phyloP scores from a whole-genome alignment of 1,284 basidiomycete species.

The Mycena citricolor region DNA sequence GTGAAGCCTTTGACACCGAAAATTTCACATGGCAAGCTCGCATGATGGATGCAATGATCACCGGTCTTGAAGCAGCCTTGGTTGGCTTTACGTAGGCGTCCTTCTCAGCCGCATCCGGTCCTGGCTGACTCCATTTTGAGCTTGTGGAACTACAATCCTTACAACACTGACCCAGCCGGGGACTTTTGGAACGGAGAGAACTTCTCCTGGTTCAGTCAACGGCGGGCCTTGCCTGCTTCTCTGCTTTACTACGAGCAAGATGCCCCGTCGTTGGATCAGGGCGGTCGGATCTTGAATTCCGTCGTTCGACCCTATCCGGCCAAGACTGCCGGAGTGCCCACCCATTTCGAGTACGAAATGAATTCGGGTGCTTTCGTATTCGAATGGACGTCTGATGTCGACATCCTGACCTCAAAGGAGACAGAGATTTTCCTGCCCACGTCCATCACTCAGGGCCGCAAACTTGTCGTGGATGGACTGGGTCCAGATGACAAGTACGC shows the following conservation, averaged over 20 bases:
- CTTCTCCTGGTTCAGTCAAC: slow-evolving; percentile 87
- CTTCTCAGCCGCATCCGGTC: slow-evolving; percentile 1
- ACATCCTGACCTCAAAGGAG: slow-evolving; percentile 46
- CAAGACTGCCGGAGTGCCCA: slow-evolving; percentile 74
- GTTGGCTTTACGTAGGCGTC: slow-evolving; percentile 74
- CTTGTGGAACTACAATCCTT: slow-evolving; percentile 94
- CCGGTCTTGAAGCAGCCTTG: slow-evolving; percentile 69
- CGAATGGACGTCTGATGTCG: slow-evolving; percentile 46
- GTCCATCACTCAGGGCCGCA: slow-evolving; percentile 53
- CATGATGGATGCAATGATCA: slow-evolving; percentile 90
- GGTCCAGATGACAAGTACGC: slow-evolving; percentile 43
- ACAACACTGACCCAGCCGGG: slow-evolving; percentile 76
- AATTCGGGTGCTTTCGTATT: slow-evolving; percentile 62
- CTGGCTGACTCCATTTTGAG: slow-evolving; percentile 41
- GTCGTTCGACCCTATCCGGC: slow-evolving; percentile 81
- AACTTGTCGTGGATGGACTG: slow-evolving; percentile 58
- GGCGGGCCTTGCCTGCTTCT: slow-evolving; percentile 52
- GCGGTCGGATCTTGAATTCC: slow-evolving; percentile 74
- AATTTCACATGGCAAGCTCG: slow-evolving; percentile 79
- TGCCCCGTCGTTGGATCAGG: slow-evolving; percentile 71
- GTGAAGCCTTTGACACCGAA: slow-evolving; percentile 69
- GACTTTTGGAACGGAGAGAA: slow-evolving; percentile 97
- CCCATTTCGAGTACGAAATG: slow-evolving; percentile 69
- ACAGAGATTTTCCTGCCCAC: slow-evolving; percentile 84
- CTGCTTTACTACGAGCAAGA: slow-evolving; percentile 55